Conservation (phyloP, 1,284 basidiomycete genomes). For the Kalmanozyma brasiliensis region DNA sequence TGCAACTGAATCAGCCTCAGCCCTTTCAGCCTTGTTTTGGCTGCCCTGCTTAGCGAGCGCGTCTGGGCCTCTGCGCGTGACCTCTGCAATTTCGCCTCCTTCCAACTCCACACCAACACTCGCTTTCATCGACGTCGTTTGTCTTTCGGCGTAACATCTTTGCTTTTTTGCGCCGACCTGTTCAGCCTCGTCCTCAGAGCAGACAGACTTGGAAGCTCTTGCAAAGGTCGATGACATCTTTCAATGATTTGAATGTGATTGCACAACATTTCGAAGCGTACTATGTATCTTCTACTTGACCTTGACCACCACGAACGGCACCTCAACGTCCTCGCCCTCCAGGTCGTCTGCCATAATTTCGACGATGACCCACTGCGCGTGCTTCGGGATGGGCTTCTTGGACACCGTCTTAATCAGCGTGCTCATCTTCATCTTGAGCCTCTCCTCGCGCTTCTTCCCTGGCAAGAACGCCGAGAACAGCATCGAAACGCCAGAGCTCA, state of each 20-base stretch:
- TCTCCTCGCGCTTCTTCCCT: conserved; percentile 63
- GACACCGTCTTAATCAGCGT: conserved; percentile 91
- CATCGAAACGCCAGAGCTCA: conserved; percentile 97
- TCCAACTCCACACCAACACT: conserved; percentile 4
- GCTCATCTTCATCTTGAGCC: conserved; percentile 74
- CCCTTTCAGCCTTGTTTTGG: conserved; percentile 4
- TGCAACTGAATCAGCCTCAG: background rate
- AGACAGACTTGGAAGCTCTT: too few species aligned
- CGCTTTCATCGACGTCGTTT: background rate
- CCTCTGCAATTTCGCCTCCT: background rate
- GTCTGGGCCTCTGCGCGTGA: conserved; percentile 16
- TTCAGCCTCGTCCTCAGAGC: background rate
- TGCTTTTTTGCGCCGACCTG: too few species aligned
- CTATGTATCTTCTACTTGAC: conserved; percentile 46
- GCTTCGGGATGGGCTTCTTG: conserved; percentile 60
- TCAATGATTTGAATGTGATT: too few species aligned
- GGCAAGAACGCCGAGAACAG: conserved; percentile 78
- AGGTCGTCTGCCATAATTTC: conserved; percentile 95
- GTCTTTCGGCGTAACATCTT: background rate
- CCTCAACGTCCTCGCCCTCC: conserved; percentile 77
- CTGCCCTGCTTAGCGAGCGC: conserved; percentile 1
- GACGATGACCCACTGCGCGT: conserved; percentile 81
- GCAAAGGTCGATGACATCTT: too few species aligned
- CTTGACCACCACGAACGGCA: conserved; percentile 65
- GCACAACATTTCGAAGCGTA: too few species aligned